Conservation (phyloP, 345 rosid genomes). For the Moricandia moricandioides region DNA sequence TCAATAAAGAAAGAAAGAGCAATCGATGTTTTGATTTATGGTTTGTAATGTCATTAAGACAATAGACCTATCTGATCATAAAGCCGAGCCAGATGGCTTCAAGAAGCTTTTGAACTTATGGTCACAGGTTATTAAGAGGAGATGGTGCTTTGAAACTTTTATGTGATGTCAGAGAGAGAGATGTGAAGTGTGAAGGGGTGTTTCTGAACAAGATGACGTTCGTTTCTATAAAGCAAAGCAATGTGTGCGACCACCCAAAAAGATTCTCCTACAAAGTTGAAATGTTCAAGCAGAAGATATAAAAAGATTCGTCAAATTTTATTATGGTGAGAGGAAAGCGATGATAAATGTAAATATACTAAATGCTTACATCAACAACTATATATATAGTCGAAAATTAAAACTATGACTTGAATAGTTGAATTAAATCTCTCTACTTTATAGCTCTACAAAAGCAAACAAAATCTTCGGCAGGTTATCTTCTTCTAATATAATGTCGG, state of each 20-base stretch:
- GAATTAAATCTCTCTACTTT: neutral
- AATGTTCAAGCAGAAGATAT: neutral
- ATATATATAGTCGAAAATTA: neutral
- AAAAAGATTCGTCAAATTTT: neutral
- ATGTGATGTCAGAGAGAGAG: neutral
- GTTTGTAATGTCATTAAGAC: neutral
- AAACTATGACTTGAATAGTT: neutral
- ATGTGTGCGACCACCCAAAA: neutral
- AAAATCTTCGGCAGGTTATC: conserved; percentile 8
- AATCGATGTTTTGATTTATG: neutral
- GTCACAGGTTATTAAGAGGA: neutral
- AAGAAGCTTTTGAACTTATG: neutral
- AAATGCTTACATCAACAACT: neutral
- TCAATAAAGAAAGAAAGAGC: conserved; percentile 19
- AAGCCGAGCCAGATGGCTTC: neutral
- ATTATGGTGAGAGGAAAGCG: neutral
- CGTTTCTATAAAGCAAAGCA: conserved; percentile 1
- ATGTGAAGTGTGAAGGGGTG: neutral
- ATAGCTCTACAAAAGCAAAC: neutral
- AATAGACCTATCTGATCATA: neutral
- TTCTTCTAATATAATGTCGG: neutral
- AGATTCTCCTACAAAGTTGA: neutral
- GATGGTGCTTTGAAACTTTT: neutral
- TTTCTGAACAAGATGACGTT: neutral
- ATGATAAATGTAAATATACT: neutral